Evolutionary conservation across 768 basidiomycete species (phyloP), one percentile per base, ranked within the genome.

Genomic region (Suillus bovinus): DNA sequence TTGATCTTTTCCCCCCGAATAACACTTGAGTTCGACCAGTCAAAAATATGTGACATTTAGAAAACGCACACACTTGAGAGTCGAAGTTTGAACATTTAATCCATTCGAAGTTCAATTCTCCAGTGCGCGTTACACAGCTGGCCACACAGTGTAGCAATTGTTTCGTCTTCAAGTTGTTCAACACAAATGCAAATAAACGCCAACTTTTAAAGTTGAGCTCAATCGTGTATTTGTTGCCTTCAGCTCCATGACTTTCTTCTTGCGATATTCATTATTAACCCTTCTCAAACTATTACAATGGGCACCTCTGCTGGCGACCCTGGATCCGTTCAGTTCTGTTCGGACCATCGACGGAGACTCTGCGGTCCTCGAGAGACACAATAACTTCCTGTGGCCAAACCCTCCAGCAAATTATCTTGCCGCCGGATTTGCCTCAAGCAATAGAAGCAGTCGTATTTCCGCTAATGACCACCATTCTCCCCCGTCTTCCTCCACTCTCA

Each of bases 261-360:
- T 54, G 53, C 53, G 31, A 52, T 33, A 52, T 33, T 31, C 20
- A 1, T 14, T 34, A 14, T 24, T 54, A 22, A 14, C 33, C n/a
- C 53, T 52, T 33, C 50, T 52, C 50, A 52, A 52, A 52, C 50
- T 52, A 54, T 54, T 54, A 7, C 53, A 54, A 34, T 54, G 33
- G 53, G n/a, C 14, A 16, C 33, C 33, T 22, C 36, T 54, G 6
- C 53, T 34, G 8, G 53, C 14, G 14, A 54, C 50, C 20, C 50
- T 52, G 11, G 31, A 52, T 33, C 31, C 50, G n/a, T n/a, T 52
- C 50, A n/a, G 11, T 33, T 33, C 31, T 13, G 13, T 33, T 29
- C 6, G 10, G 50, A n/a, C 11, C 20, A 31, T 52, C 31, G 50
- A 52, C 20, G 31, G 50, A n/a, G 50, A n/a, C 11, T 52, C 20